Evolutionary conservation across 2,329 filamentous ascomycete genomes (phyloP), one percentile per base, ranked within the genome.

Genomic region (Xylaria sp.): DNA sequence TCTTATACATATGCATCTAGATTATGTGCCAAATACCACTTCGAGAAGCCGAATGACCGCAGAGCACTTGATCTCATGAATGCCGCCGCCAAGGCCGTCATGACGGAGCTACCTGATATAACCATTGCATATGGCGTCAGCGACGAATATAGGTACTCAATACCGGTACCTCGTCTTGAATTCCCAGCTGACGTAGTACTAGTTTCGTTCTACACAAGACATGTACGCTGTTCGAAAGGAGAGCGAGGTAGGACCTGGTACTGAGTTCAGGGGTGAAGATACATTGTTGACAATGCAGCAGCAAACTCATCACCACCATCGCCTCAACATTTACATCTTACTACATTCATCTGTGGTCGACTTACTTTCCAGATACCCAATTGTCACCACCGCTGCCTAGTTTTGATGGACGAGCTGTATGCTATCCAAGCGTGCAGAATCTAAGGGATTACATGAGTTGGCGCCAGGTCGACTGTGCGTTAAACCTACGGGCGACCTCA

Each of bases 31-130:
- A 93, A 92, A 79, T 96, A 98, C 81, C 83, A 83, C 24, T 98
- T 98, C 77, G 85, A 90, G 74, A 99, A 98, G 81, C 96, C 96
- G 47, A 99, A 98, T 81, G 96, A 99, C 80, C 86, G 86, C 48
- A 88, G 93, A 71, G 96, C 94, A 0, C 83, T 98, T 12, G 89
- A 97, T 79, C 89, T 99, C 72, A 98, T 99, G 95, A 99, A 99
- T 76, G 89, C 89, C 1, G 94, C 94, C 1, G 96, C 96, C n/a
- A 88, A 89, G 68, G 91, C 91, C 5, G 93, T 98, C 55, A 89
- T 98, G 82, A 88, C 87, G 70, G 92, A 97, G 59, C 82, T 98
- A 27, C 90, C 93, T 3, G 95, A 98, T 75, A 89, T 98, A 71
- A 89, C 90, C 6, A 87, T 98, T 69, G 94, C 92, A 0, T 99